Base-by-base conservation (phyloP, 2,329 filamentous ascomycete genomes). In the Teratosphaeriaceae sp. region DNA sequence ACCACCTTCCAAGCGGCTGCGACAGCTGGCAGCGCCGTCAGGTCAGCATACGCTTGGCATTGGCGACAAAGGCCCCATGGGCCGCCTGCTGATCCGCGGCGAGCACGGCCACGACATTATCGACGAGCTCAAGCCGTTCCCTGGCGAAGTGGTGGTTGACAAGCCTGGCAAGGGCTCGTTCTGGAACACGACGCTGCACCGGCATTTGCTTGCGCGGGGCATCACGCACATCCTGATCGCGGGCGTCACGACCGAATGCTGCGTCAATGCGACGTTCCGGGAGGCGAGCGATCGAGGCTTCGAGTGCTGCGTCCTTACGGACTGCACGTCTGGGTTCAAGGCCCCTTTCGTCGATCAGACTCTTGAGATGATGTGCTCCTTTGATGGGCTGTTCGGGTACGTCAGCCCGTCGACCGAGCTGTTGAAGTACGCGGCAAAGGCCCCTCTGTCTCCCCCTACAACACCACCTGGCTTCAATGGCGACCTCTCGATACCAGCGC, bases 251-350 rank as follows among this genome's bases (percentile, higher is more conserved):
- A 78, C 75, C 1, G 75, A 79, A 57, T 75, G 74, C 50, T 79
- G 75, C 51, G 75, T 80, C 40, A 71, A 71, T 7, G 75, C 73
- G 0, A 76, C 75, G 1, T 64, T 75, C 2, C 64, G 75, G 27
- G 77, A 80, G 58, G 74, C 73, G 23, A 75, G 74, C 44, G 77
- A 80, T 52, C 69, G 78, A n/a, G 78, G 77, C 0, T 79, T 77
- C 49, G 74, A 80, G 52, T 78, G 73, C 57, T 79, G 76, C 63
- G 66, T 72, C 13, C 58, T 75, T 16, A 62, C 60, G 5, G 69
- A 74, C 51, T 73, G 67, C 48, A 74, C 72, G 0, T 66, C 65
- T 36, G 72, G 72, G 1, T 75, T 74, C 43, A 67, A 73, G 40
- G 56, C 60, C 9, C 61, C 65, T n/a, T 69, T 71, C 50, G 71